Evolutionary conservation across 306 rosid genomes (phyloP).

Genomic region (Aeschynomene evenia): DNA sequence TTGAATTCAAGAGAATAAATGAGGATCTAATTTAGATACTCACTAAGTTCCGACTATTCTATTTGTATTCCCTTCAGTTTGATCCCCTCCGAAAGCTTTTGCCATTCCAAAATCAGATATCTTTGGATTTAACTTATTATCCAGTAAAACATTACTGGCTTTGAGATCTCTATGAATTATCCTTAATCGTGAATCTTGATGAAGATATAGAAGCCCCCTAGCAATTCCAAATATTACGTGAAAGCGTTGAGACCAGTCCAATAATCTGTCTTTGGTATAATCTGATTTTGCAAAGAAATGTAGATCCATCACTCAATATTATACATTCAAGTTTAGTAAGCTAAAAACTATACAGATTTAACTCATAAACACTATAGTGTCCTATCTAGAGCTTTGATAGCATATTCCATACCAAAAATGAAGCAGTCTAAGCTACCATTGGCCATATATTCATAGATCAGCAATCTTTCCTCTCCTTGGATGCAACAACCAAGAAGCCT

Average conservation of each 20-base stretch:
- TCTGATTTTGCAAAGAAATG: conserved; percentile 24
- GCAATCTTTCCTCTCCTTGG: conserved; percentile 31
- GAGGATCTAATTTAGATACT: background rate
- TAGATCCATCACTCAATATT: background rate
- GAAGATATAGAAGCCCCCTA: conserved; percentile 51
- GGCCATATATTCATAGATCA: conserved; percentile 24
- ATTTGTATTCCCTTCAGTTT: conserved; percentile 50
- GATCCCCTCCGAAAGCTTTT: conserved; percentile 47
- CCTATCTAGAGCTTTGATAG: background rate
- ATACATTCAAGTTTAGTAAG: background rate
- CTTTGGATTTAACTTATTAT: conserved; percentile 48
- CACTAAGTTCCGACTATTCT: conserved; percentile 59
- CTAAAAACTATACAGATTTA: background rate
- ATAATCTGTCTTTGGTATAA: conserved; percentile 2
- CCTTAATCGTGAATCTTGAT: conserved; percentile 55
- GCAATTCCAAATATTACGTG: conserved; percentile 44
- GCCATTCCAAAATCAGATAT: conserved; percentile 68
- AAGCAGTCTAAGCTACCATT: conserved; percentile 32
- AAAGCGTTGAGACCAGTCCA: conserved; percentile 49
- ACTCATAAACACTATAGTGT: background rate
- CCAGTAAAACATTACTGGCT: conserved; percentile 55
- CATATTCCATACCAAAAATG: conserved; percentile 29
- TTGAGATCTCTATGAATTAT: conserved; percentile 62
- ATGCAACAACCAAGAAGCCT: conserved; percentile 50
- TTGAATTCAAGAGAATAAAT: background rate